phyloP scores from a whole-genome alignment of 1,139 yeast genomes.

The Blastobotrys petasosporus region DNA sequence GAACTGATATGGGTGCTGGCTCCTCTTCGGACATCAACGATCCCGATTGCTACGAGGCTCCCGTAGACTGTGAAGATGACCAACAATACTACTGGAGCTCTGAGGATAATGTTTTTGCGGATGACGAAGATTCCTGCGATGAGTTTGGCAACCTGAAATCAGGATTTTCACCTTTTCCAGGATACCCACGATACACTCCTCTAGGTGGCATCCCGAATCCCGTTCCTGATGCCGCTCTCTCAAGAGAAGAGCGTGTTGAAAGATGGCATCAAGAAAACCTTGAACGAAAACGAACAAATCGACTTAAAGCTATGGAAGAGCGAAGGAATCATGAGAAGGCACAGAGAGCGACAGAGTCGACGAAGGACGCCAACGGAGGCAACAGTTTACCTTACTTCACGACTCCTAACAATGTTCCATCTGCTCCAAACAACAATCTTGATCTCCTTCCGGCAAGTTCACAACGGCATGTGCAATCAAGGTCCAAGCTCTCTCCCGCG shows the following conservation, averaged over 20 bases:
- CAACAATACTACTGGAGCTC: too few relatives aligned
- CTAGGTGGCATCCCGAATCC: conserved; percentile 1
- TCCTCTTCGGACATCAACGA: too few relatives aligned
- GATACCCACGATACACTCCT: neutral
- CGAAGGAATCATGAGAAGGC: neutral
- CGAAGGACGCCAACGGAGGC: too few relatives aligned
- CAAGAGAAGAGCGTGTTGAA: conserved; percentile 4
- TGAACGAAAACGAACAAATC: conserved; percentile 4
- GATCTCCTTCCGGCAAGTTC: too few relatives aligned
- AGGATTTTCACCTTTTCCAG: neutral
- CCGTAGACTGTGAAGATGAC: too few relatives aligned
- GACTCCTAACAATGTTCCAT: too few relatives aligned
- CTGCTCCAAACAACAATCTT: too few relatives aligned
- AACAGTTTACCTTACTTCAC: too few relatives aligned
- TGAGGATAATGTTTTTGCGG: neutral
- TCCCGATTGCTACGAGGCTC: too few relatives aligned
- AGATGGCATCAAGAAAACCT: conserved; percentile 9
- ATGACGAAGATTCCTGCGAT: neutral
- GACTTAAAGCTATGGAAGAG: neutral
- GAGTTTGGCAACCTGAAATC: neutral
- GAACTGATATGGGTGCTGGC: neutral
- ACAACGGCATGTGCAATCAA: too few relatives aligned
- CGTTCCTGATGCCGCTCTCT: neutral
- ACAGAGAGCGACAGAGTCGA: too few relatives aligned
- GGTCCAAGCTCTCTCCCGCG: too few relatives aligned